phyloP scores from a whole-genome alignment of 2,329 filamentous ascomycete species.

The Sporothrix brasiliensis region DNA sequence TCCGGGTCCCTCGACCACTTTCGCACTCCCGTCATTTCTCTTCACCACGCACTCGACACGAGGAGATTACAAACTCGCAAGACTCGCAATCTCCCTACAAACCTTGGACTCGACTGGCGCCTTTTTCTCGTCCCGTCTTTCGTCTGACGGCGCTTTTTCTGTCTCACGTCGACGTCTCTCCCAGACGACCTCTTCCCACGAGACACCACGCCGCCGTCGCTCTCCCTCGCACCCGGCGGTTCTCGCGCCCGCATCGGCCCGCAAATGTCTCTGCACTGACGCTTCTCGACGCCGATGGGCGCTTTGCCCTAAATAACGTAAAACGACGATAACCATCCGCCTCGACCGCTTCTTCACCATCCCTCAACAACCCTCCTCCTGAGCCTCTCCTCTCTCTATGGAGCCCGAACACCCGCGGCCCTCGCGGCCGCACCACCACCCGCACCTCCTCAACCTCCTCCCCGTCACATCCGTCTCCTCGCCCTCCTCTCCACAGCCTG shows the following conservation, averaged over 20 bases:
- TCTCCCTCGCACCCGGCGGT: background rate
- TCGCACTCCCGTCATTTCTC: constrained; percentile 27
- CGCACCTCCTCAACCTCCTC: constrained; percentile 45
- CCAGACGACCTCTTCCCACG: background rate
- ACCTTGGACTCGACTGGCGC: no score
- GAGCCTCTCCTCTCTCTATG: constrained; percentile 29
- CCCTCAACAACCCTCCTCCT: background rate
- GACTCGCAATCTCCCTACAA: background rate
- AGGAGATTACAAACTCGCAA: background rate
- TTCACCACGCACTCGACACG: no score
- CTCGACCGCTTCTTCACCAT: background rate
- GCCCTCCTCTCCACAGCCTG: constrained; percentile 48
- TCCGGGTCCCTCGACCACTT: constrained; percentile 23
- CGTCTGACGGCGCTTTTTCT: background rate
- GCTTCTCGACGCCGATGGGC: constrained; percentile 30
- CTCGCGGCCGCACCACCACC: constrained; percentile 41
- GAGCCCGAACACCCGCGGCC: constrained; percentile 40
- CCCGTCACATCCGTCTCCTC: constrained; percentile 36
- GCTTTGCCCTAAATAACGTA: constrained; percentile 9
- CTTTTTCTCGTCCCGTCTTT: background rate
- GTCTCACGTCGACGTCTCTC: background rate
- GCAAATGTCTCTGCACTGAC: constrained; percentile 32
- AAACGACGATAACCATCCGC: background rate
- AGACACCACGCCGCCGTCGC: background rate
- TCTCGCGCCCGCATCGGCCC: constrained; percentile 15